phyloP scores from a whole-genome alignment of 495 filamentous ascomycete species.

The Lindgomyces ingoldianus region DNA sequence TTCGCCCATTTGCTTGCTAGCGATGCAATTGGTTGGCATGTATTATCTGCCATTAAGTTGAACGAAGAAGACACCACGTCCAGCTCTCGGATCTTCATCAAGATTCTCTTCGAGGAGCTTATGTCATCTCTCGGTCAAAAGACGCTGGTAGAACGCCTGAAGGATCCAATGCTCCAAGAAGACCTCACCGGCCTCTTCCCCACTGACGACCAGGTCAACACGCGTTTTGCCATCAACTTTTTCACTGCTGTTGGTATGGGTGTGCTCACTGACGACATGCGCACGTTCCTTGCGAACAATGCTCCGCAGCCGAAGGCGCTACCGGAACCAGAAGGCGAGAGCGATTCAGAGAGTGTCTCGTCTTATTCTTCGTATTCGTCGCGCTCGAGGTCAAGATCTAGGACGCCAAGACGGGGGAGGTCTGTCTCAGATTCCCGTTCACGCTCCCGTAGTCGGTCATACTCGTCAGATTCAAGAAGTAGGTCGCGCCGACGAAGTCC shows the following conservation, averaged over 20 bases:
- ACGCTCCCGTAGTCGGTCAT: slow-evolving; percentile 16
- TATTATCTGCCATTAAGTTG: slow-evolving; percentile 77
- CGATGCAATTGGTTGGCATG: slow-evolving; percentile 90
- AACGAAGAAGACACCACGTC: slow-evolving; percentile 98
- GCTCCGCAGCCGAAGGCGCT: slow-evolving; percentile 70
- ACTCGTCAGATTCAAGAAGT: not conserved
- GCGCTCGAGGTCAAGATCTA: slow-evolving; percentile 34
- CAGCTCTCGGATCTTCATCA: slow-evolving; percentile 94
- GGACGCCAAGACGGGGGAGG: slow-evolving; percentile 21
- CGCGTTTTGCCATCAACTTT: slow-evolving; percentile 97
- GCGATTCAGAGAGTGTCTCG: slow-evolving; percentile 52
- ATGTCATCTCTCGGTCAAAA: slow-evolving; percentile 81
- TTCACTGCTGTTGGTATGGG: slow-evolving; percentile 98
- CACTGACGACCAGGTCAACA: slow-evolving; percentile 80
- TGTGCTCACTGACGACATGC: slow-evolving; percentile 90
- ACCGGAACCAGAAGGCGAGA: slow-evolving; percentile 45
- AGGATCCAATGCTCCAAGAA: slow-evolving; percentile 73
- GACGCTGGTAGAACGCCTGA: slow-evolving; percentile 71
- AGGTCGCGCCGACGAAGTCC: not conserved
- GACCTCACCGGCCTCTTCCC: slow-evolving; percentile 90
- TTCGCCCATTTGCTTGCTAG: slow-evolving; percentile 87
- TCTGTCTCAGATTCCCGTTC: slow-evolving; percentile 9
- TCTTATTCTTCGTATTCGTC: slow-evolving; percentile 46
- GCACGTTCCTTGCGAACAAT: slow-evolving; percentile 76
- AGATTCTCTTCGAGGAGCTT: slow-evolving; percentile 93